Conservation (phyloP, 768 basidiomycete species). For the Clitopilus hobsonii region DNA sequence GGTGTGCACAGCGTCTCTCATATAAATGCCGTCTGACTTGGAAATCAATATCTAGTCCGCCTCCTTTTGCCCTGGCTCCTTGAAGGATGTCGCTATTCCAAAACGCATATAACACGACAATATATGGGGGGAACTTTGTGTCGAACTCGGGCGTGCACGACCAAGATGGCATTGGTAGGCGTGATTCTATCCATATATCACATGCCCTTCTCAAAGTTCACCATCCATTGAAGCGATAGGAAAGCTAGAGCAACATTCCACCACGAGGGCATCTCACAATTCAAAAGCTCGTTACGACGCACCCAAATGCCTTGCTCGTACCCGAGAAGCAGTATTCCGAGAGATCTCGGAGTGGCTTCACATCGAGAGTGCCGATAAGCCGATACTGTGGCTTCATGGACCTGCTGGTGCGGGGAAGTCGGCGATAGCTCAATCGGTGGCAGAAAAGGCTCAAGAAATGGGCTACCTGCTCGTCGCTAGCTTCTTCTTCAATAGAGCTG, state of each 20-base stretch:
- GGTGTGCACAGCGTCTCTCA: too few species aligned
- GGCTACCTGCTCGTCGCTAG: background rate
- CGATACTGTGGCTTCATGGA: background rate
- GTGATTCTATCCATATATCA: too few species aligned
- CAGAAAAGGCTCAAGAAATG: background rate
- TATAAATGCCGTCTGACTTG: too few species aligned
- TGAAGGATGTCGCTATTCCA: too few species aligned
- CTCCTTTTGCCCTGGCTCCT: too few species aligned
- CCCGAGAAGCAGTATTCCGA: background rate
- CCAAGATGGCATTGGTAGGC: too few species aligned
- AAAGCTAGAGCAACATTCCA: background rate
- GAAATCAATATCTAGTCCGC: too few species aligned
- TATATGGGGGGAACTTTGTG: too few species aligned
- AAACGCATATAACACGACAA: too few species aligned
- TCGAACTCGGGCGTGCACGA: too few species aligned
- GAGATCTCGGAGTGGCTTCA: background rate
- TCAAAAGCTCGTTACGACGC: constrained; percentile 12
- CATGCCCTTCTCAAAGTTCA: too few species aligned
- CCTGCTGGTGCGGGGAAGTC: constrained; percentile 2
- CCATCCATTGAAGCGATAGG: too few species aligned
- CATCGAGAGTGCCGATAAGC: background rate
- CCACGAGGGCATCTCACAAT: constrained; percentile 11
- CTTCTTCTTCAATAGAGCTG: background rate
- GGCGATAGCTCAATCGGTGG: background rate
- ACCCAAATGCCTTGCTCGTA: constrained; percentile 5